Conservation (phyloP, 2,329 filamentous ascomycete species). For the Penicillium sp. region DNA sequence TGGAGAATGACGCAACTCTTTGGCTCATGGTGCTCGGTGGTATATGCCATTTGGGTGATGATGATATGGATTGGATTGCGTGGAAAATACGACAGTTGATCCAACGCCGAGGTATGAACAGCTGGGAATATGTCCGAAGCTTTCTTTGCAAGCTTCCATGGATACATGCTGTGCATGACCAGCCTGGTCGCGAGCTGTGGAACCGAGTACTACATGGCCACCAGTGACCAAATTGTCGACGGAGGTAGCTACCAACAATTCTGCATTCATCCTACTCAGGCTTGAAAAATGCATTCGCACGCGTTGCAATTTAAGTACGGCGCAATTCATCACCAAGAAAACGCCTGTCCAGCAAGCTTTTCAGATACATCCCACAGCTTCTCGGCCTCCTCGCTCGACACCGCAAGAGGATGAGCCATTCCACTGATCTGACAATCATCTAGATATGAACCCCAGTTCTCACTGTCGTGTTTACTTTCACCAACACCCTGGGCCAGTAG, state of each 20-base stretch:
- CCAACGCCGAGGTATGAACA: not conserved
- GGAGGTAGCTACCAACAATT: not conserved
- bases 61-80: not conserved
- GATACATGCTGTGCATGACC: constrained; percentile 3
- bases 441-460: constrained; percentile 1
- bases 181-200: constrained; percentile 1
- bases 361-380: constrained; percentile 50
- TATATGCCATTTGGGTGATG: not conserved
- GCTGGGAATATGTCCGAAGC: not conserved
- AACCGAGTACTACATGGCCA: not conserved
- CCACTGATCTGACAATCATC: constrained; percentile 15
- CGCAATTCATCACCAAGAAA: constrained; percentile 8
- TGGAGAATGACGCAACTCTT: not conserved
- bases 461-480: not conserved
- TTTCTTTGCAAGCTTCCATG: not conserved
- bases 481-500: not conserved
- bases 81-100: not conserved
- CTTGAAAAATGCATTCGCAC: not conserved
- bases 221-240: not conserved
- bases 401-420: constrained; percentile 12
- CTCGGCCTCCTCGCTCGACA: constrained; percentile 38
- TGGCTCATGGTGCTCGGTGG: constrained; percentile 1
- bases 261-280: too few species aligned
- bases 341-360: constrained; percentile 38
- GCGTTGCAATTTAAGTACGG: not conserved